Percentiles rank a stretch among this genome's conserved stretches.
phyloP scores from a whole-genome alignment of 2,329 filamentous ascomycete genomes.

The Cercospora citrullina region DNA sequence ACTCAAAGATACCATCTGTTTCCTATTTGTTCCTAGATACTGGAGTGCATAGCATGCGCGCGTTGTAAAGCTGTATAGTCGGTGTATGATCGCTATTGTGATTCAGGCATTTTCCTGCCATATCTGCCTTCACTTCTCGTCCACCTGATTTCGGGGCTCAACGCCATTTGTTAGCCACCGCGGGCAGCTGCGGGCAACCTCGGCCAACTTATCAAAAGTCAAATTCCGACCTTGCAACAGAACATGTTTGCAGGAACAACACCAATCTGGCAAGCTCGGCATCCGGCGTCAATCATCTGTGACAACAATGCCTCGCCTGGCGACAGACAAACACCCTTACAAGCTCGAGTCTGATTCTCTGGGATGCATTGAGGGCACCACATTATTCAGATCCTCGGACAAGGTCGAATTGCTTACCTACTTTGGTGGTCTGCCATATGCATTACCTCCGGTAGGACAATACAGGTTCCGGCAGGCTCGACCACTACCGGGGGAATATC shows the following conservation, averaged over 20 bases:
- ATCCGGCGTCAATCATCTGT: not conserved
- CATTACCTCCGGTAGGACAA: slow-evolving; percentile 50
- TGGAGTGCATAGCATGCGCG: not conserved
- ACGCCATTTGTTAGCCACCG: not conserved
- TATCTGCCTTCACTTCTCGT: not conserved
- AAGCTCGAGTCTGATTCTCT: slow-evolving; percentile 44
- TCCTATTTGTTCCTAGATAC: slow-evolving; percentile 9
- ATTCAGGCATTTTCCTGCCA: not conserved
- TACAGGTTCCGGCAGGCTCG: slow-evolving; percentile 54
- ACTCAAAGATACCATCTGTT: slow-evolving; percentile 11
- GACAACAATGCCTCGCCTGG: slow-evolving; percentile 1
- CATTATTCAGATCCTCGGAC: slow-evolving; percentile 38
- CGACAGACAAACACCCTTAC: slow-evolving; percentile 28
- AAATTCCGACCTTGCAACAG: not conserved
- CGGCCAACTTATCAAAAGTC: not conserved
- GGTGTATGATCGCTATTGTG: not conserved
- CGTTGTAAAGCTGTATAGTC: slow-evolving; percentile 8
- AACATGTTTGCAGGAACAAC: not conserved
- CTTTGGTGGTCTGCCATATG: slow-evolving; percentile 59
- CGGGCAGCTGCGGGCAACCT: not conserved
- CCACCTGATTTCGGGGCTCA: not conserved
- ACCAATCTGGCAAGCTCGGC: not conserved
- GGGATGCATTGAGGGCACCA: slow-evolving; percentile 54
- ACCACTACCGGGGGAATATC: slow-evolving; percentile 49
- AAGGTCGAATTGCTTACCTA: slow-evolving; percentile 47